phyloP scores from a whole-genome alignment of 768 basidiomycete species.

The Tylopilus rubrobrunneus region DNA sequence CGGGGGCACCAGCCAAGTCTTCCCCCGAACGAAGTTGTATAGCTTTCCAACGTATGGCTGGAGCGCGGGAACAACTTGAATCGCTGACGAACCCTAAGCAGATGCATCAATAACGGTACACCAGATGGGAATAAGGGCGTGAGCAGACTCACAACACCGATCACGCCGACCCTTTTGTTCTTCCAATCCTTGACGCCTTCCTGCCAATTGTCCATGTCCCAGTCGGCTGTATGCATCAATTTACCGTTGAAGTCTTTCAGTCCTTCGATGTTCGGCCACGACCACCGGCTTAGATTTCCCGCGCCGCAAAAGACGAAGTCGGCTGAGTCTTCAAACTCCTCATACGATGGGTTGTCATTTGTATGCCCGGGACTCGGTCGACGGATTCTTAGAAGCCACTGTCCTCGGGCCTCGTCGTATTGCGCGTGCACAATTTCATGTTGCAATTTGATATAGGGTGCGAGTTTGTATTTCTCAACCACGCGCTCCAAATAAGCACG shows the following conservation, averaged over 20 bases:
- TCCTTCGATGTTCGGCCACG: conserved; percentile 65
- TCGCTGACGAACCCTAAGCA: conserved; percentile 56
- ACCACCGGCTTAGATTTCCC: conserved; percentile 54
- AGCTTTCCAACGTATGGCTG: conserved; percentile 50
- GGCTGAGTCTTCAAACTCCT: conserved; percentile 49
- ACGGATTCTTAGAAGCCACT: conserved; percentile 54
- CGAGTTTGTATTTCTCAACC: conserved; percentile 54
- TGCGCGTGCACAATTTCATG: conserved; percentile 51
- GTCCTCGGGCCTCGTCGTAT: conserved; percentile 47
- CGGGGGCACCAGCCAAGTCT: conserved; percentile 52
- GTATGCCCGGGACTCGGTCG: conserved; percentile 21
- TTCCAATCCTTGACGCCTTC: conserved; percentile 47
- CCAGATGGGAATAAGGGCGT: background rate
- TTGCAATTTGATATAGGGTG: conserved; percentile 48
- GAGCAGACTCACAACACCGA: conserved; percentile 47
- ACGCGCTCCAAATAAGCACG: conserved; percentile 48
- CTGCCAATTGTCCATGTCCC: conserved; percentile 47
- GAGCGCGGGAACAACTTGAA: conserved; percentile 56
- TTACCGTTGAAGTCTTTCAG: conserved; percentile 53
- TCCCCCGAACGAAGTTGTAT: conserved; percentile 54
- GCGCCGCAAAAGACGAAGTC: conserved; percentile 58
- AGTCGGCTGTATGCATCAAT: conserved; percentile 61
- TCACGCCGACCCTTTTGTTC: conserved; percentile 52
- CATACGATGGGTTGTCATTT: conserved; percentile 25
- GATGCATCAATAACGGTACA: background rate